Conservation (phyloP, 352 stramenopile genomes). For the Phytophthora cactorum region DNA sequence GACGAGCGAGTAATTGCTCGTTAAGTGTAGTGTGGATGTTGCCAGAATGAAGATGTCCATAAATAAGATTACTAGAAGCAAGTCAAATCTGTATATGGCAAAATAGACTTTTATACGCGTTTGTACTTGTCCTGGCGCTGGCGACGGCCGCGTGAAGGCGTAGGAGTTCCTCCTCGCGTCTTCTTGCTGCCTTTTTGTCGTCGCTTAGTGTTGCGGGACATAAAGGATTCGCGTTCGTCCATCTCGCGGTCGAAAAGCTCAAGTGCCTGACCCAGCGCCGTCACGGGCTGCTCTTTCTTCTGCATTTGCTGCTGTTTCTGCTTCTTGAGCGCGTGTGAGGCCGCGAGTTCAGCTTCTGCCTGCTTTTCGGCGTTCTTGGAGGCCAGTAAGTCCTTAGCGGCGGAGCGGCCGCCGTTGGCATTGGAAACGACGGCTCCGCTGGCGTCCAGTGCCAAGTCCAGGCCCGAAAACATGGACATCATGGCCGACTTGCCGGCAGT, state of each 20-base stretch:
- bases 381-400: conserved; percentile 59
- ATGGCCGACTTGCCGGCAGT: conserved; percentile 39
- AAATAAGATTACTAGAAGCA: conserved; percentile 10
- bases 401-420: conserved; percentile 24
- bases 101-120: conserved; percentile 33
- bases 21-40: not conserved
- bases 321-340: conserved; percentile 36
- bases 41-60: not conserved
- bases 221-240: conserved; percentile 33
- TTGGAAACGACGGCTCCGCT: conserved; percentile 27
- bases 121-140: conserved; percentile 73
- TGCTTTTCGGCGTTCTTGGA: conserved; percentile 53
- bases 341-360: conserved; percentile 38
- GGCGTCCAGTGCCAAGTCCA: conserved; percentile 55
- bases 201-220: conserved; percentile 52
- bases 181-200: conserved; percentile 54
- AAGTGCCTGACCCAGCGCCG: conserved; percentile 68
- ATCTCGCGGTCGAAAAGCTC: conserved; percentile 65
- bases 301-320: conserved; percentile 29
- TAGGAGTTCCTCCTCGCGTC: conserved; percentile 34
- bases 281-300: conserved; percentile 41
- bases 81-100: conserved; percentile 5
- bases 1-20: too few relatives aligned
- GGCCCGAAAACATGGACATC: conserved; percentile 61
- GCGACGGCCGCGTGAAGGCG: conserved; percentile 44